Evolutionary conservation across 1,139 yeast species (phyloP), one percentile per base, ranked within the genome.

Genomic region (Geotrichum bryndzae): DNA sequence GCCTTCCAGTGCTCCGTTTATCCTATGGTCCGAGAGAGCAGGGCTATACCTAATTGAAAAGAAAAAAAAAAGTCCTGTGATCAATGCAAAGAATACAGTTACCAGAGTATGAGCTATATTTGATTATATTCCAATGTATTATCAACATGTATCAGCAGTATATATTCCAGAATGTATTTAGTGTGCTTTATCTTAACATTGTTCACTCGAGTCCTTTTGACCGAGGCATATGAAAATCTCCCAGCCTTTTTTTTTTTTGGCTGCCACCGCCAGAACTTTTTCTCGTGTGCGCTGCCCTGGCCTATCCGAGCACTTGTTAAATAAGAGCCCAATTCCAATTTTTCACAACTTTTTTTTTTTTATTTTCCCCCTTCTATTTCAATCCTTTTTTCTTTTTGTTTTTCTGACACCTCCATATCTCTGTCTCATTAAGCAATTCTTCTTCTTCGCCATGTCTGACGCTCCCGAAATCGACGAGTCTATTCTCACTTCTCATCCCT

Each of bases 391-490:
- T 1, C 5, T 38, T 15, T 13, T 13, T 38, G n/a, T 38, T 38
- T 41, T 18, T 41, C 18, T 41, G 18, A 23, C 48, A 41, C 48
- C n/a, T 35, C 41, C 41, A 13, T 35, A 6, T 35, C n/a, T 35
- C 8, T 35, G 5, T 11, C 41, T 13, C 15, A 13, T 35, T 11
- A 13, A 11, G 8, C n/a, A n/a, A 11, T 15, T 35, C 8, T 4
- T 41, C 8, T n/a, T 41, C 22, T 41, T n/a, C 48, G 48, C 48
- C 48, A 59, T 62, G 64, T 56, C 62, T 6, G 62, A 59, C 59
- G 57, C 59, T 25, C 57, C 64, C 29, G 64, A 59, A 59, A 57
- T 59, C 27, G 62, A 56, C 31, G 57, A 25, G 25, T 54, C 61
- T 29, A 25, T 57, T n/a, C 31, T 35, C 11, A n/a, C 55, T 22